Percentiles rank a stretch among this genome's conserved stretches.
Conservation (phyloP, 345 rosid species). For the Melaleuca quinquenervia region DNA sequence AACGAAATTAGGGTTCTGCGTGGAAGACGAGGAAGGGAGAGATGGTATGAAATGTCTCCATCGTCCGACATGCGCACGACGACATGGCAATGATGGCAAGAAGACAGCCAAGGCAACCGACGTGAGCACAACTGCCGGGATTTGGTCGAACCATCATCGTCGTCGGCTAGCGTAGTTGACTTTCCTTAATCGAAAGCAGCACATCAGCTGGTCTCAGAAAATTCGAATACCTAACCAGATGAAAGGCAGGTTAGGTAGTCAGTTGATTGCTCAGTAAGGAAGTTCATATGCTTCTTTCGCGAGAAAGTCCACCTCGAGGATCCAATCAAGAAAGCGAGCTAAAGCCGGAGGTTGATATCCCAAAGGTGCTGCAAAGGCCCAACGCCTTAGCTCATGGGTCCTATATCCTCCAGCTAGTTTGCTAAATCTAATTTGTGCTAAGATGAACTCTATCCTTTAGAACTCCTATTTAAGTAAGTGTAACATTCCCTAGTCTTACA, state of each 20-base stretch:
- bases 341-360: background rate
- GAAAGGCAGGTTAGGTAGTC: background rate
- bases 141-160: background rate
- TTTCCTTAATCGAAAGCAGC: background rate
- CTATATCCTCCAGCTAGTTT: no score
- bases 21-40: no score
- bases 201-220: fast-evolving
- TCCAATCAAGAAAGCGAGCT: background rate
- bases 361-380: no score
- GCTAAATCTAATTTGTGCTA: no score
- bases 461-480: no score
- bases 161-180: background rate
- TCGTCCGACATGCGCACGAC: background rate
- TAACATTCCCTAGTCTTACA: no score
- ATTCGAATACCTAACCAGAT: background rate
- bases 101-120: background rate
- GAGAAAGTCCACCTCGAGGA: background rate
- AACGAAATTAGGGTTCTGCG: background rate
- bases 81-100: background rate
- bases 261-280: background rate
- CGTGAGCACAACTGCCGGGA: background rate
- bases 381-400: no score
- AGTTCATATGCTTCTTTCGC: background rate
- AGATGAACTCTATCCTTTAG: no score
- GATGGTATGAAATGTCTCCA: no score